These are phyloP conservation scores for Mortierella sp. DNA, from an alignment of 371 early-diverging fungal genomes.

Conservation along the genomic window DNA sequence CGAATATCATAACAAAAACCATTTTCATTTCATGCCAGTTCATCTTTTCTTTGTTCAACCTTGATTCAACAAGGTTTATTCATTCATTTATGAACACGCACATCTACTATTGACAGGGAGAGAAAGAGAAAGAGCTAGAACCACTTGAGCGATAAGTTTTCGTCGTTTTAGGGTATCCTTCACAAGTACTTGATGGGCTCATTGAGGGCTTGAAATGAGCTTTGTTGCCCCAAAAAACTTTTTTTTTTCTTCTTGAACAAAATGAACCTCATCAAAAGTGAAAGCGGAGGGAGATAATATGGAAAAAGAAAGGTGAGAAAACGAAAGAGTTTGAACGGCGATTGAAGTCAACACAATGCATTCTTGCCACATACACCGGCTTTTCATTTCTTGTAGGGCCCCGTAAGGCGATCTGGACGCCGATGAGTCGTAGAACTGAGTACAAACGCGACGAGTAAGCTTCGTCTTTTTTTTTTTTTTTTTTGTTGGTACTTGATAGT, in stretches of 20 bases:
- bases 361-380: too few relatives aligned
- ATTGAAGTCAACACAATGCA: too few relatives aligned
- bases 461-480: neutral
- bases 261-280: too few relatives aligned
- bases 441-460: neutral
- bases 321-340: too few relatives aligned
- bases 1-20: neutral
- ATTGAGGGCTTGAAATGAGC: neutral
- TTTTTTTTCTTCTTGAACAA: neutral
- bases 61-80: too few relatives aligned
- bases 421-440: too few relatives aligned
- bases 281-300: too few relatives aligned
- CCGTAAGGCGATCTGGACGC: neutral
- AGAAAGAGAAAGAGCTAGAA: neutral
- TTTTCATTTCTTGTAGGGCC: too few relatives aligned
- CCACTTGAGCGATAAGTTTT: neutral
- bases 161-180: neutral
- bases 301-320: too few relatives aligned
- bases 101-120: neutral
- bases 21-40: neutral
- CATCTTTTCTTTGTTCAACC: neutral
- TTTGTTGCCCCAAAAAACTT: neutral
- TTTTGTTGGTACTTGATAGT: neutral
- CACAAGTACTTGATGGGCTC: neutral
- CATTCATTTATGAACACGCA: too few relatives aligned